Percentiles rank a stretch among this genome's conserved stretches.
phyloP scores from a whole-genome alignment of 441 rosid species.

The Codiaeum variegatum region DNA sequence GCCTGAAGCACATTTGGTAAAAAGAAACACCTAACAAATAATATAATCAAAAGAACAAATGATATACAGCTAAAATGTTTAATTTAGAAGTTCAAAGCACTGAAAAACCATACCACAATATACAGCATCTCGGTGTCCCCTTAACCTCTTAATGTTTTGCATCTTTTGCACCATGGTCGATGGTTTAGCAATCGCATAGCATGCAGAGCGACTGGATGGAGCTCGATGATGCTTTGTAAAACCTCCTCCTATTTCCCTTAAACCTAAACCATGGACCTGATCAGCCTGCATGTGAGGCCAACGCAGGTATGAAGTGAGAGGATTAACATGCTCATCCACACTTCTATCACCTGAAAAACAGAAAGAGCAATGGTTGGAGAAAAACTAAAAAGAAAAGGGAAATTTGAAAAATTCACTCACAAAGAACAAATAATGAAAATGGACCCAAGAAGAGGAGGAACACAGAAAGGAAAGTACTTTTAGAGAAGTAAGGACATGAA shows the following conservation, averaged over 20 bases:
- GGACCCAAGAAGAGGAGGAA: neutral
- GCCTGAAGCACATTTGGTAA: neutral
- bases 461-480: neutral
- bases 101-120: slow-evolving; percentile 79
- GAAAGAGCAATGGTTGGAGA: slow-evolving; percentile 20
- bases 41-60: slow-evolving; percentile 8
- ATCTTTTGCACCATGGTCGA: slow-evolving; percentile 89
- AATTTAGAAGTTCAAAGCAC: slow-evolving; percentile 22
- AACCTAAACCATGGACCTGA: slow-evolving; percentile 79
- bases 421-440: neutral
- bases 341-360: slow-evolving; percentile 45
- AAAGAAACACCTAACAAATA: neutral
- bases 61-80: slow-evolving; percentile 1
- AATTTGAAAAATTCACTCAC: neutral
- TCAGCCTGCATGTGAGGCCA: slow-evolving; percentile 94
- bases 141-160: slow-evolving; percentile 79
- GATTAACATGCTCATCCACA: slow-evolving; percentile 38
- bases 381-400: slow-evolving; percentile 5
- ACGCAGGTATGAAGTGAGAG: slow-evolving; percentile 59
- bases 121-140: slow-evolving; percentile 97
- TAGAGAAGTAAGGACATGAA: neutral
- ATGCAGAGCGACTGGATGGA: slow-evolving; percentile 83
- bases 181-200: slow-evolving; percentile 91
- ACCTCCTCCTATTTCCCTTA: slow-evolving; percentile 98
- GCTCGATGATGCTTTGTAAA: slow-evolving; percentile 91